Base-by-base conservation (phyloP, 139 green algal species). In the Spirogloea muscicola region DNA sequence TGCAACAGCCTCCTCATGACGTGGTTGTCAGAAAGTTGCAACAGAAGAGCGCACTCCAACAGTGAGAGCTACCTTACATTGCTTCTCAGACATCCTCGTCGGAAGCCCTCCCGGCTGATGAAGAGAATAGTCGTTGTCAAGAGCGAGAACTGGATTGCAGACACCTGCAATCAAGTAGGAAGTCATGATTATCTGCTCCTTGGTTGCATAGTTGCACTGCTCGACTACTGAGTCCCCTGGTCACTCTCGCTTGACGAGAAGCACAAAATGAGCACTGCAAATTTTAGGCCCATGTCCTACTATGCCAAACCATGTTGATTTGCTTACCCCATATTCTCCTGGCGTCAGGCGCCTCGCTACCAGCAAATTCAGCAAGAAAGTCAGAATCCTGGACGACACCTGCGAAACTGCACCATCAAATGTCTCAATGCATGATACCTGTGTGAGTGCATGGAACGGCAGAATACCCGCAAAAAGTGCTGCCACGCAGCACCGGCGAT, bases 101-200 rank as follows among this genome's bases (percentile, higher is more conserved):
- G 82, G 33, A 97, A 88, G 34, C 91, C 91, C 51, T 96, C 91
- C 1, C 91, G 80, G 59, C 87, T 93, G 0, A 96, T 73, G 48
- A 94, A 87, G 21, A 97, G 72, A 49, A 96, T 92, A 34, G 84
- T 88, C 42, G 92, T 92, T 55, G 90, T 96, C 57, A 96, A 83
- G 0, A 96, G 83, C 60, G 96, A 91, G 67, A 96, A 96, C 77
- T 96, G 92, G 1, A 96, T 65, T 13, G 70, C 72, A 52, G n/a
- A 61, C 31, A 70, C 21, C 49, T 72, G 70, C 18, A 76, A 49
- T 6, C 18, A 21, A 69, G 65, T 9, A 33, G 57, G 29, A 39
- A 43, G 52, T 77, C 40, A 18, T 61, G 18, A 34, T 25, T 6
- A 31, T 69, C 6, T 49, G 60, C 7, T 62, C 29, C 13, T 10